phyloP scores from a whole-genome alignment of 1,139 yeast species.

The Suhomyces atakaporum region DNA sequence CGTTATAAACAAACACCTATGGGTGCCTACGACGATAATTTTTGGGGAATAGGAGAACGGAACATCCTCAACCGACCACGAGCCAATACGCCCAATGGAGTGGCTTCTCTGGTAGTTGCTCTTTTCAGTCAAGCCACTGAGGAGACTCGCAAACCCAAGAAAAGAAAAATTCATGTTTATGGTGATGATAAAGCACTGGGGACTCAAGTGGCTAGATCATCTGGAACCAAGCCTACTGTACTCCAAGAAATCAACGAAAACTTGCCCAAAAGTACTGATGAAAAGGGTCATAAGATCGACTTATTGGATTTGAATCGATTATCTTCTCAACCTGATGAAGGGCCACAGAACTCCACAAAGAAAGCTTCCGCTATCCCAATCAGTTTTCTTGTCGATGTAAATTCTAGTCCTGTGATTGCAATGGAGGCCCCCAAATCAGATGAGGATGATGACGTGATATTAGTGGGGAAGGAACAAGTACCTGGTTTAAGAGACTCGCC shows the following conservation, averaged over 20 bases:
- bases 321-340: slow-evolving; percentile 1
- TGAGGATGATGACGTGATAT: slow-evolving; percentile 12
- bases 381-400: slow-evolving; percentile 5
- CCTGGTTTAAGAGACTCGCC: slow-evolving; percentile 3
- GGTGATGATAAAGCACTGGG: slow-evolving; percentile 2
- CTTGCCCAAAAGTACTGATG: neutral
- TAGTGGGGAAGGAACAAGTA: slow-evolving; percentile 1
- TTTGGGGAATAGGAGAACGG: slow-evolving; percentile 4
- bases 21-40: slow-evolving; percentile 5
- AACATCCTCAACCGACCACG: slow-evolving; percentile 7
- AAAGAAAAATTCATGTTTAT: slow-evolving; percentile 13
- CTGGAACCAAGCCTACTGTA: slow-evolving; percentile 2
- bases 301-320: slow-evolving; percentile 5
- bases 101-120: slow-evolving; percentile 4
- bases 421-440: neutral
- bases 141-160: slow-evolving; percentile 8
- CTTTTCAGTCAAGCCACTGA: slow-evolving; percentile 5
- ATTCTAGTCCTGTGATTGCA: slow-evolving; percentile 2
- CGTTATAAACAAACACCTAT: slow-evolving; percentile 2
- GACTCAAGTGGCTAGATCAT: neutral
- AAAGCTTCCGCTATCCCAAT: slow-evolving; percentile 7
- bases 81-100: slow-evolving; percentile 2
- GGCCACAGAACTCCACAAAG: neutral
- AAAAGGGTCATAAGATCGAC: neutral
- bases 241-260: slow-evolving; percentile 3